phyloP scores from a whole-genome alignment of 768 basidiomycete genomes.

The Fomitopsis pulvina region DNA sequence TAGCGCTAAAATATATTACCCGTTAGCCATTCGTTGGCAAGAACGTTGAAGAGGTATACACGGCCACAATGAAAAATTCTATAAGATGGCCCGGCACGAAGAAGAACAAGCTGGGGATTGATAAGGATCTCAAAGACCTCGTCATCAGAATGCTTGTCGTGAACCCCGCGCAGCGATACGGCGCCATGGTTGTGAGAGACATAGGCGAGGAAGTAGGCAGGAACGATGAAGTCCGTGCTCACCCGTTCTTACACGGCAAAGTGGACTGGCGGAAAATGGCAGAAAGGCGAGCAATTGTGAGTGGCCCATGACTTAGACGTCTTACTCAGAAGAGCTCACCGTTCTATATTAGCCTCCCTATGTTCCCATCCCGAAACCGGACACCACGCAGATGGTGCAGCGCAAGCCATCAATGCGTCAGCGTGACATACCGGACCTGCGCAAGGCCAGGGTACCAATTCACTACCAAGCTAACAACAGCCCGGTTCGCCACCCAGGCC shows the following conservation, averaged over 20 bases:
- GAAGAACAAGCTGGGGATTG: background rate
- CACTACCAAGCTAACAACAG: no score
- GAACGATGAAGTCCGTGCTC: conserved; percentile 29
- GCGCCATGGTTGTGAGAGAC: conserved; percentile 10
- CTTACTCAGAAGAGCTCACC: no score
- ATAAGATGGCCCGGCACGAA: background rate
- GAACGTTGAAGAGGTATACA: background rate
- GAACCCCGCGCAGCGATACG: conserved; percentile 29
- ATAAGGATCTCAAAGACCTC: conserved; percentile 31
- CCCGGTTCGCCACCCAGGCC: no score
- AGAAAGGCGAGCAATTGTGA: conserved; percentile 37
- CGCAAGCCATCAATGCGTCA: no score
- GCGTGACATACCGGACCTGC: no score
- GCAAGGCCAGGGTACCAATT: no score
- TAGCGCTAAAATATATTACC: background rate
- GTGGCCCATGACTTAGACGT: no score
- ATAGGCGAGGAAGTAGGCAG: background rate
- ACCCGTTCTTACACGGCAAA: conserved; percentile 36
- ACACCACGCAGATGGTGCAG: no score
- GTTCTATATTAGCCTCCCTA: no score
- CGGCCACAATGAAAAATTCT: background rate
- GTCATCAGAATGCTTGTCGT: conserved; percentile 34
- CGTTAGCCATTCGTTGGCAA: background rate
- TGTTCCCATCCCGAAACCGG: no score
- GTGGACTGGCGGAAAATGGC: conserved; percentile 44